These are phyloP conservation scores for Helianthus tuberosus DNA, from an alignment of 129 eudicot genomes.

Conservation along the genomic window DNA sequence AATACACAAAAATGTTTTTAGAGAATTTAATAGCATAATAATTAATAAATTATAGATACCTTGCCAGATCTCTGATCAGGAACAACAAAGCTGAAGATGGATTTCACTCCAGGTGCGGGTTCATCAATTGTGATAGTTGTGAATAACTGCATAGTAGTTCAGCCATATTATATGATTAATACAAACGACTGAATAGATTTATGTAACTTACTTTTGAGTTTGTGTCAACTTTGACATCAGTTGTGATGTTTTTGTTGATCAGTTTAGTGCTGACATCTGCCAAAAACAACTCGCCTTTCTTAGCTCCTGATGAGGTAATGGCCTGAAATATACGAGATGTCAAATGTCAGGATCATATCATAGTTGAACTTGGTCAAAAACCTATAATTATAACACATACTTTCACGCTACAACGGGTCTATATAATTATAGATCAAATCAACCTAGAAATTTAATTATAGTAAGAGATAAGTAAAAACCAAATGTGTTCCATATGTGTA, in stretches of 20 bases:
- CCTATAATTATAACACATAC: neutral
- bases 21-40: neutral
- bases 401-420: neutral
- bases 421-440: neutral
- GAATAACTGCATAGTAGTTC: constrained; percentile 42
- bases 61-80: constrained; percentile 81
- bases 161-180: neutral
- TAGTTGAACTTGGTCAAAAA: neutral
- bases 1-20: constrained; percentile 34
- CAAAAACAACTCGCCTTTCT: constrained; percentile 68
- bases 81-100: constrained; percentile 57
- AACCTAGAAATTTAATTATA: neutral
- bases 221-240: constrained; percentile 88
- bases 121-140: constrained; percentile 73
- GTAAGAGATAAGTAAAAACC: neutral
- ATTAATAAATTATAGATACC: constrained; percentile 35
- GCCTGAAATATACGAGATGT: constrained; percentile 46
- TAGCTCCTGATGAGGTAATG: constrained; percentile 73
- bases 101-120: constrained; percentile 81
- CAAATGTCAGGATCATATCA: neutral
- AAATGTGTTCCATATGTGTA: neutral
- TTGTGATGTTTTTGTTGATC: constrained; percentile 81
- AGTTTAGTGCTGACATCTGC: constrained; percentile 78
- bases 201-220: constrained; percentile 61
- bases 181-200: neutral